Evolutionary conservation across 2,329 filamentous ascomycete species (phyloP), one percentile per base, ranked within the genome.

Genomic region (Stagonosporopsis cucurbitacearum): DNA sequence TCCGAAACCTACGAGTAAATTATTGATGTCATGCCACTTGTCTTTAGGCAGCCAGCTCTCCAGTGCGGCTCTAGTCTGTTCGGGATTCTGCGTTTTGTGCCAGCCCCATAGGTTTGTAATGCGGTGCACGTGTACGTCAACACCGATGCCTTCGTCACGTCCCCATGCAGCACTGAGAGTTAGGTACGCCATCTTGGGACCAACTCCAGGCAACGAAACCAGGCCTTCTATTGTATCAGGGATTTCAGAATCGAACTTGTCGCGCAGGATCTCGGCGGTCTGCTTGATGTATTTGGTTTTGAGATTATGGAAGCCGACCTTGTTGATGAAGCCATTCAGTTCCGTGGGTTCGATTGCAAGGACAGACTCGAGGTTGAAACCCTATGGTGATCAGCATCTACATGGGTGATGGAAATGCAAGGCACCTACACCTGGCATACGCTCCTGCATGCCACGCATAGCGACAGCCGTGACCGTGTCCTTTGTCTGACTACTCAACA

Each of bases 41-140:
- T 96, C 91, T 57, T 77, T 84, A 2, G 93, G 93, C 66, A 97
- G 79, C 93, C 93, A 97, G 15, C 82, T 82, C 78, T 97, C 85
- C 55, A 97, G 80, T 30, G 86, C 85, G 50, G 82, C 78, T 39
- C 93, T 82, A 26, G 93, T 96, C 72, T 91, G 89, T 78, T 97
- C 93, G 0, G 93, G 93, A 12, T 81, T 89, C 66, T 86, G 88
- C 2, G 89, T 94, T 73, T 85, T 86, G 73, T 96, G 86, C 93
- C 93, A 97, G 3, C 91, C 90, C 92, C 92, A 96, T 25, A 96
- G 80, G 77, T 96, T 96, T 47, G 92, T 94, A 76, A 97, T 96
- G 51, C 93, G 89, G 77, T 96, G 93, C 3, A 97, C 93, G 76
- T 97, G 93, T 5, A 96, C 92, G 74, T 97, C 93, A 44, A 97